Conservation (phyloP, 176 grass and related monocot genomes). For the Leersia perrieri region DNA sequence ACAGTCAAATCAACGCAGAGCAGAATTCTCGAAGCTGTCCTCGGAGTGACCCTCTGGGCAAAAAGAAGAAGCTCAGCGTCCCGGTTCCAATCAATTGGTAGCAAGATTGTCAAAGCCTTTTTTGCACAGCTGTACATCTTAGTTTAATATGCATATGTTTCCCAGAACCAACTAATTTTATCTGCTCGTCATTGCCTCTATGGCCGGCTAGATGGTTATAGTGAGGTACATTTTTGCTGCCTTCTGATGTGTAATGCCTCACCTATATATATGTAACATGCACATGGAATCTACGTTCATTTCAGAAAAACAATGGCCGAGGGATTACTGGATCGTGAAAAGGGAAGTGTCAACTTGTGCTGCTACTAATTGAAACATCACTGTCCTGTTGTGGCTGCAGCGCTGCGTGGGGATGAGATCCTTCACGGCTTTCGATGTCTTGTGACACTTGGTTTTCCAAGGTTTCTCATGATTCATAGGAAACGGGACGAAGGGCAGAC, state of each 20-base stretch:
- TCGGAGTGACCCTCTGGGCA: constrained; percentile 25
- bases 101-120: not conserved
- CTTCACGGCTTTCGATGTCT: no score
- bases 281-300: not conserved
- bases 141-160: not conserved
- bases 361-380: no score
- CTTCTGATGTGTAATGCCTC: constrained; percentile 9
- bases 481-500: no score
- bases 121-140: constrained; percentile 25
- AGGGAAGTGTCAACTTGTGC: no score
- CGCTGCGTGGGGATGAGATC: no score
- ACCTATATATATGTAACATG: constrained; percentile 2
- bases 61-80: constrained; percentile 38
- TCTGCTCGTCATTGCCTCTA: constrained; percentile 4
- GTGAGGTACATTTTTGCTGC: not conserved
- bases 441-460: no score
- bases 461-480: no score
- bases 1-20: constrained; percentile 14
- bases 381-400: no score
- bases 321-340: no score
- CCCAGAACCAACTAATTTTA: not conserved
- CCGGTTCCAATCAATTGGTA: constrained; percentile 29
- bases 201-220: not conserved
- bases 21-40: constrained; percentile 21
- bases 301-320: not conserved